These are phyloP conservation scores for Colletotrichum sp. DNA, from an alignment of 2,329 filamentous ascomycete genomes.

Conservation along the genomic window DNA sequence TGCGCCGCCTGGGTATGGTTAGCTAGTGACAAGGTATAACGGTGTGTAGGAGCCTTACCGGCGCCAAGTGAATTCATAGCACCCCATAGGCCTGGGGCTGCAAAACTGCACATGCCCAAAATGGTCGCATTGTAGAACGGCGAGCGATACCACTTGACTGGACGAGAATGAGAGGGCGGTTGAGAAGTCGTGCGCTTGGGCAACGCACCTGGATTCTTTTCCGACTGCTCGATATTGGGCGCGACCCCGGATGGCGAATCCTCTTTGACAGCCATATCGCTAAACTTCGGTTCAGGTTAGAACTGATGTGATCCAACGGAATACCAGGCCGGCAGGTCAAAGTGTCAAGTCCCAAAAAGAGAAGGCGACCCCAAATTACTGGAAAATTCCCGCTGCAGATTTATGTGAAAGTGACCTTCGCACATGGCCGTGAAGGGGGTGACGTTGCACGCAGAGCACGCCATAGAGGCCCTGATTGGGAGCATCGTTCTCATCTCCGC, in stretches of 20 bases:
- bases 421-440: not conserved
- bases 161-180: not conserved
- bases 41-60: not conserved
- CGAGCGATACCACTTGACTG: constrained; percentile 28
- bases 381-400: not conserved
- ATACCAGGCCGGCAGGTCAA: not conserved
- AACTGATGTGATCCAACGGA: not conserved
- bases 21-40: not conserved
- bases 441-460: constrained; percentile 12
- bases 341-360: not conserved
- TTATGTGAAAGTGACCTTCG: not conserved
- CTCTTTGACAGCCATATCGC: not conserved
- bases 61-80: constrained; percentile 31
- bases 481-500: not conserved
- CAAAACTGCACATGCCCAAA: constrained; percentile 32
- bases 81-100: constrained; percentile 31
- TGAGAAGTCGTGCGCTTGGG: not conserved
- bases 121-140: constrained; percentile 32
- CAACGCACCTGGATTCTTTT: not conserved
- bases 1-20: constrained; percentile 59
- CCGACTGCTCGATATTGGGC: not conserved
- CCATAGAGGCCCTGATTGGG: not conserved
- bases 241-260: not conserved
- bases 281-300: not conserved
- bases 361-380: not conserved